phyloP scores from a whole-genome alignment of 202 grass and related monocot genomes.

The Cymbopogon flexuosus region DNA sequence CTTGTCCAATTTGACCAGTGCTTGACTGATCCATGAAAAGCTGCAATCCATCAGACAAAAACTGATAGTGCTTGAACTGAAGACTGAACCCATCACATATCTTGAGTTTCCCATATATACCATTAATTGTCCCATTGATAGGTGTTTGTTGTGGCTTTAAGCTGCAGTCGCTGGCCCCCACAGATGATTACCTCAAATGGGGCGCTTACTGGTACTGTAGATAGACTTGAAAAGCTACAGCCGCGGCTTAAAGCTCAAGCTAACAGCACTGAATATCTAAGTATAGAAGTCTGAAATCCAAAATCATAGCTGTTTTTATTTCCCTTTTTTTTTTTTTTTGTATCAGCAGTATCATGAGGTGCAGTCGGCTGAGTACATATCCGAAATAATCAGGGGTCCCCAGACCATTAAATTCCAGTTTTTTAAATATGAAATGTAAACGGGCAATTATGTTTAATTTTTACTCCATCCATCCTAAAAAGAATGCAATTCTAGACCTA shows the following conservation, averaged over 20 bases:
- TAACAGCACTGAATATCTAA: constrained; percentile 3
- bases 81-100: constrained; percentile 11
- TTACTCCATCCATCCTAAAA: neutral
- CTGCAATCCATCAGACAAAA: constrained; percentile 33
- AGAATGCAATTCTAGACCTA: neutral
- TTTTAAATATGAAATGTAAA: neutral
- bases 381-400: constrained; percentile 30
- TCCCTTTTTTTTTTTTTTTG: too few species aligned
- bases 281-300: constrained; percentile 18
- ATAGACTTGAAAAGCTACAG: neutral
- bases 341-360: neutral
- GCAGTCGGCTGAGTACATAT: constrained; percentile 15
- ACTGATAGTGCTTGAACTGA: constrained; percentile 29
- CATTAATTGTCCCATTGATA: neutral
- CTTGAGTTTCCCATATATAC: constrained; percentile 30
- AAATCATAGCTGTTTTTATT: neutral
- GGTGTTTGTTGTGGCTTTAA: too few species aligned
- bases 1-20: neutral
- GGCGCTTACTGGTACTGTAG: too few species aligned
- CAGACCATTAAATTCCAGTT: neutral
- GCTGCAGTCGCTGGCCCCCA: too few species aligned
- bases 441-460: neutral
- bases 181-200: too few species aligned
- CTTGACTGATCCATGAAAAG: constrained; percentile 19
- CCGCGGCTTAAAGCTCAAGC: neutral